A percentile compares a stretch with the other conserved stretches of the same genome.
phyloP scores from a whole-genome alignment of 164 flowering plant species.

The Vitis cinerea region DNA sequence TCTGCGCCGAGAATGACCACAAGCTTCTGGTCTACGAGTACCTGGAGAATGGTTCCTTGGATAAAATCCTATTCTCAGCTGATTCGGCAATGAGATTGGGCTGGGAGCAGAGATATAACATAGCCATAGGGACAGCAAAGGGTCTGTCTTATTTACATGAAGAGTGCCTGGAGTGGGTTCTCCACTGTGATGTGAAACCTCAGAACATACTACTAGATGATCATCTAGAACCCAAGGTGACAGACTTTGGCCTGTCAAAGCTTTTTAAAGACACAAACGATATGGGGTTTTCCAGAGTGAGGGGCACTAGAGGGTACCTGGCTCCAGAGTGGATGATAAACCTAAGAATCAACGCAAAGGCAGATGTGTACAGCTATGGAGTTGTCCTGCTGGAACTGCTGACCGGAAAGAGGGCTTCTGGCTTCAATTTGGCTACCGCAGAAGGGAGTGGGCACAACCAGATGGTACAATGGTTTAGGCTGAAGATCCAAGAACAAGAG shows the following conservation, averaged over 20 bases:
- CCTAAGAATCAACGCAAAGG: slow-evolving; percentile 15
- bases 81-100: background rate
- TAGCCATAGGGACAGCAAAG: slow-evolving; percentile 4
- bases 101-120: background rate
- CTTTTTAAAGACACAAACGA: background rate
- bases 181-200: too few species aligned
- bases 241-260: too few species aligned
- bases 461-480: background rate
- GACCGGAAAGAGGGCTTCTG: slow-evolving; percentile 3
- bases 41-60: slow-evolving; percentile 2
- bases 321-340: slow-evolving; percentile 22
- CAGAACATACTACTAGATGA: slow-evolving; percentile 11
- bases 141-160: slow-evolving; percentile 6
- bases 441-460: background rate
- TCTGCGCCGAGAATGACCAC: background rate
- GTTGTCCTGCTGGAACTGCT: slow-evolving; percentile 10
- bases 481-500: background rate
- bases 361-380: slow-evolving; percentile 27
- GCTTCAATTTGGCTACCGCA: background rate
- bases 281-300: slow-evolving; percentile 6
- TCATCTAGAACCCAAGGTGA: background rate
- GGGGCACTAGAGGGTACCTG: background rate
- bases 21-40: slow-evolving; percentile 3
- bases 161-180: background rate
- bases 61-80: background rate